Conservation (phyloP, 2,329 filamentous ascomycete species). For the Talaromyces sp. region DNA sequence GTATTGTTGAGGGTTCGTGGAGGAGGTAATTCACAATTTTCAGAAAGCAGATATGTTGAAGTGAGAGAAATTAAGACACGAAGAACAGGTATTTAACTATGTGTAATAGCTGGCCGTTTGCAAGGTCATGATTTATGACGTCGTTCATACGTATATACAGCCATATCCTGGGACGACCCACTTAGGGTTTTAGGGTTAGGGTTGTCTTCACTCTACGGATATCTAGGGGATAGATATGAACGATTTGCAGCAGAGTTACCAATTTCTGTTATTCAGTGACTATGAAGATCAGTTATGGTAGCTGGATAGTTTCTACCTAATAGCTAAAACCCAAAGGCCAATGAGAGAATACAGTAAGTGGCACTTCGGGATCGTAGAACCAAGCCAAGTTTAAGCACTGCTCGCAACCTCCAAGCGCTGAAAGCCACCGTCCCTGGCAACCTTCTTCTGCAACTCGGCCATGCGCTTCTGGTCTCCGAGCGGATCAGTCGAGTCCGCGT, state of each 20-base stretch:
- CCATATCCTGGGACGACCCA: background rate
- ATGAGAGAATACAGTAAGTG: background rate
- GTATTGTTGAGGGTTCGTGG: background rate
- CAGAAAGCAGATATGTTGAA: background rate
- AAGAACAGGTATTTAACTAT: background rate
- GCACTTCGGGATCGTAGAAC: background rate
- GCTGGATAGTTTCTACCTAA: background rate
- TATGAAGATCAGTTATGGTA: background rate
- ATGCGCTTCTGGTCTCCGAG: slow-evolving; percentile 70
- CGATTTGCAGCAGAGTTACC: background rate
- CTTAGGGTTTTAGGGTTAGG: background rate
- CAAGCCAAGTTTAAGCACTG: background rate
- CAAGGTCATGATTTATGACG: slow-evolving; percentile 4
- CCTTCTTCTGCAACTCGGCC: slow-evolving; percentile 61
- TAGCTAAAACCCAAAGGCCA: background rate
- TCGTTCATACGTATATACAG: slow-evolving; percentile 6
- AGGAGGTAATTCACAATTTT: too few species aligned
- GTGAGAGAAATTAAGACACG: too few species aligned
- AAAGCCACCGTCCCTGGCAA: slow-evolving; percentile 61
- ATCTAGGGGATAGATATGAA: too few species aligned
- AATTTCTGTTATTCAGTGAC: background rate
- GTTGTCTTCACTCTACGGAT: background rate
- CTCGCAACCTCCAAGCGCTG: slow-evolving; percentile 26
- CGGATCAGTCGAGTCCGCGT: slow-evolving; percentile 61
- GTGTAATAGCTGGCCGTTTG: background rate